phyloP scores from a whole-genome alignment of 768 basidiomycete species.

The Kwoniella dejecticola region DNA sequence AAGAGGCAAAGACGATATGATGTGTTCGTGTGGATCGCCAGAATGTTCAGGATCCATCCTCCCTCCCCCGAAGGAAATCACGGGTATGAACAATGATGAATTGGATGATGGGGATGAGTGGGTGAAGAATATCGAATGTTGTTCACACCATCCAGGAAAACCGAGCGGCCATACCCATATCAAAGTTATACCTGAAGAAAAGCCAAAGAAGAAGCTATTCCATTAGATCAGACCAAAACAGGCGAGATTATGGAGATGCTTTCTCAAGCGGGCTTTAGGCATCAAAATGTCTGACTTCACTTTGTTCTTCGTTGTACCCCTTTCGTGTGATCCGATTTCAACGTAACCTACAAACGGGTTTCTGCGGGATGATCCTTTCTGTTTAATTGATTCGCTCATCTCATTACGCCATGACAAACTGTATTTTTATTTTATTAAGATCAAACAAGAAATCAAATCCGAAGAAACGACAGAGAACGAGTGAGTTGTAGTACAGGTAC shows the following conservation, averaged over 20 bases:
- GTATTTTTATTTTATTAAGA: too few relatives aligned
- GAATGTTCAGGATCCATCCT: conserved; percentile 58
- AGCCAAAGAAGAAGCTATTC: conserved; percentile 55
- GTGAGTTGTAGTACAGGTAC: too few relatives aligned
- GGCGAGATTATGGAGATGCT: not conserved
- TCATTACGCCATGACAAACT: too few relatives aligned
- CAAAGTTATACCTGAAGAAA: conserved; percentile 54
- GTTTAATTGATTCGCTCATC: too few relatives aligned
- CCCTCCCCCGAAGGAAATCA: conserved; percentile 59
- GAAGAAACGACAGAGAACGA: too few relatives aligned
- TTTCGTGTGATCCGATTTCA: not conserved
- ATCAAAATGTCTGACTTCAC: too few relatives aligned
- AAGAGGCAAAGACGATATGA: conserved; percentile 70
- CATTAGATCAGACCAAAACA: conserved; percentile 41
- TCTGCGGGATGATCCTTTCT: too few relatives aligned
- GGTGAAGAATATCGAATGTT: conserved; percentile 68
- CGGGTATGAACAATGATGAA: conserved; percentile 40
- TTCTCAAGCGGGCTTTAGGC: too few relatives aligned
- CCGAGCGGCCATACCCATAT: conserved; percentile 46
- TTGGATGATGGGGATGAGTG: conserved; percentile 80
- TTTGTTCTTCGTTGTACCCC: not conserved
- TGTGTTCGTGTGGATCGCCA: conserved; percentile 72
- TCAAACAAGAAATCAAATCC: too few relatives aligned
- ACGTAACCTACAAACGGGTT: too few relatives aligned
- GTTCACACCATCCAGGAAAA: conserved; percentile 43